Conservation (phyloP, 495 filamentous ascomycete genomes). For the Talaromyces ruber region DNA sequence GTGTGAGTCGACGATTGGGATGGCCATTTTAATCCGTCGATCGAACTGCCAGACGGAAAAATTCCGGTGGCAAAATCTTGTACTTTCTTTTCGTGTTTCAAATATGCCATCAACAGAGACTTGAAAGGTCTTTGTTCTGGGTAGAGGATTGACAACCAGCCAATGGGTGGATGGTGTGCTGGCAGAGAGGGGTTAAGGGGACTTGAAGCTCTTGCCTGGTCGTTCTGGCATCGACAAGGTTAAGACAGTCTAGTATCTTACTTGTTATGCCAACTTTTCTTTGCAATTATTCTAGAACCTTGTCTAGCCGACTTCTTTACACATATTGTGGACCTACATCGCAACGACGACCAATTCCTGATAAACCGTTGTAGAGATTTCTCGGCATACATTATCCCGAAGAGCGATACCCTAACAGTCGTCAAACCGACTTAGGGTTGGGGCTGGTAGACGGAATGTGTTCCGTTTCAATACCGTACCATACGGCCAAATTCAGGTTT, state of each 20-base stretch:
- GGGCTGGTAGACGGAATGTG: not conserved
- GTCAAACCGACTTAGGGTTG: not conserved
- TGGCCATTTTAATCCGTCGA: conserved; percentile 14
- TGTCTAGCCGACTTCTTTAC: not conserved
- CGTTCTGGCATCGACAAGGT: not conserved
- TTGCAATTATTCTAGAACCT: not conserved
- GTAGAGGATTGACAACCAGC: not conserved
- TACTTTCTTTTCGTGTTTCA: not conserved
- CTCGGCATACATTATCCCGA: not conserved
- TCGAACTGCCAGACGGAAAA: not conserved
- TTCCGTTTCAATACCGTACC: not conserved
- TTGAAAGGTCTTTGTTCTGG: not conserved
- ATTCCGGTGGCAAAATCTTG: too few relatives aligned
- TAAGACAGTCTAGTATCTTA: not conserved
- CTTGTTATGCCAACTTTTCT: not conserved
- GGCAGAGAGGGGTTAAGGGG: not conserved
- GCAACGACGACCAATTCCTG: not conserved
- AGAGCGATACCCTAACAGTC: not conserved
- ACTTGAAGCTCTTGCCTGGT: not conserved
- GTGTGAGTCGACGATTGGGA: conserved; percentile 69
- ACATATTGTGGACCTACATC: not conserved
- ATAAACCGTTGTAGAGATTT: not conserved
- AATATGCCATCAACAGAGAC: too few relatives aligned
- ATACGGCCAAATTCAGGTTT: not conserved
- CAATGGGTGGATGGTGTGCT: not conserved